Evolutionary conservation across 306 rosid genomes (phyloP).

Genomic region (Cajanus cajan): DNA sequence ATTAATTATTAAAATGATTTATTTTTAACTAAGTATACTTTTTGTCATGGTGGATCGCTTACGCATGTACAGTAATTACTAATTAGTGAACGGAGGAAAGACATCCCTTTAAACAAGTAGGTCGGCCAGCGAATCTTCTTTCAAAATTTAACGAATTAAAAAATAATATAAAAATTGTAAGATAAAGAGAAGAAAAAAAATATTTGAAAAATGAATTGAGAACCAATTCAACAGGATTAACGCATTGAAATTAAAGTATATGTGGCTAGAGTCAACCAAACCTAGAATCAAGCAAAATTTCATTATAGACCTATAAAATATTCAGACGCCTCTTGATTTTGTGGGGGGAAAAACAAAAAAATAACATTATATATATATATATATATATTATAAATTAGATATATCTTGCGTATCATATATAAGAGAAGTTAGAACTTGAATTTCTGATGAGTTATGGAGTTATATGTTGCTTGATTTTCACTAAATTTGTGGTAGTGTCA

Average conservation of each 20-base stretch:
- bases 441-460: too few relatives aligned
- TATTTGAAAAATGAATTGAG: neutral
- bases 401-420: too few relatives aligned
- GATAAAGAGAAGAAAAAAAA: neutral
- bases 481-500: too few relatives aligned
- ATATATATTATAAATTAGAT: too few relatives aligned
- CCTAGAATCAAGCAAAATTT: neutral
- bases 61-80: neutral
- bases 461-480: too few relatives aligned
- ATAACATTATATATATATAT: too few relatives aligned
- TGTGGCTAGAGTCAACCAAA: neutral
- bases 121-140: conserved; percentile 6
- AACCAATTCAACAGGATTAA: neutral
- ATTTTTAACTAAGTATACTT: neutral
- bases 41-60: neutral
- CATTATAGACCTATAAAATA: neutral
- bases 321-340: neutral
- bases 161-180: neutral
- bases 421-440: too few relatives aligned
- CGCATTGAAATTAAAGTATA: too few relatives aligned
- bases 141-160: neutral
- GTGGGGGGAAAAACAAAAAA: too few relatives aligned
- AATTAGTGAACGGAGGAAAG: neutral
- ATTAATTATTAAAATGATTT: neutral
- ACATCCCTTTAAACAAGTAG: neutral